A percentile compares a stretch with the other conserved stretches of the same genome.
phyloP scores from a whole-genome alignment of 345 rosid species.

The Eucalyptus decipiens region DNA sequence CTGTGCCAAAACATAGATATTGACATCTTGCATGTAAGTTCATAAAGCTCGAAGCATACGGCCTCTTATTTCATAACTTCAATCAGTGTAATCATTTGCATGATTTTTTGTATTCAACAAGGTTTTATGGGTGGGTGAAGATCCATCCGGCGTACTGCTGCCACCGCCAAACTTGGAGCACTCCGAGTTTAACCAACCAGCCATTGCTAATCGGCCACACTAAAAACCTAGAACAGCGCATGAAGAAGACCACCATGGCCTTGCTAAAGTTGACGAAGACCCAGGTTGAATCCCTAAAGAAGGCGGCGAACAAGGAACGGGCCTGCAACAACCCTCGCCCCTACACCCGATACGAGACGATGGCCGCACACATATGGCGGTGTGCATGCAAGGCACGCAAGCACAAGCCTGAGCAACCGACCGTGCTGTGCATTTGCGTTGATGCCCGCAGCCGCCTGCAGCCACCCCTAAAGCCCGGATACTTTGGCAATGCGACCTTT shows the following conservation, averaged over 20 bases:
- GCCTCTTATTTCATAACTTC: background rate
- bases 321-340: background rate
- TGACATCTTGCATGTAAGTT: background rate
- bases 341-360: slow-evolving; percentile 24
- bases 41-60: background rate
- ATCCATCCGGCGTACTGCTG: background rate
- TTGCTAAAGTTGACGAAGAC: slow-evolving; percentile 26
- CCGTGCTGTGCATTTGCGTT: slow-evolving; percentile 25
- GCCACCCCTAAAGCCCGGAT: slow-evolving; percentile 20
- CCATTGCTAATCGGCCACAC: slow-evolving; percentile 29
- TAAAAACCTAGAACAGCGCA: slow-evolving; percentile 13
- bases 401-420: slow-evolving; percentile 29
- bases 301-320: slow-evolving; percentile 12
- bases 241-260: slow-evolving; percentile 25
- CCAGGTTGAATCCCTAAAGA: slow-evolving; percentile 29
- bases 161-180: slow-evolving; percentile 3
- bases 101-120: background rate
- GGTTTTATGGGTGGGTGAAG: background rate
- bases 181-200: slow-evolving; percentile 22
- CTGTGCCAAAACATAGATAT: background rate
- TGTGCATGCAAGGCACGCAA: slow-evolving; percentile 21
- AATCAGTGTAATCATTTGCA: background rate
- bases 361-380: slow-evolving; percentile 24
- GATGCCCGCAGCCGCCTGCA: slow-evolving; percentile 32
- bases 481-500: slow-evolving; percentile 30